Percentiles rank a stretch among this genome's conserved stretches.
Evolutionary conservation across 371 early-diverging fungal genomes (phyloP).

Genomic region (Sporodiniella umbellata): DNA sequence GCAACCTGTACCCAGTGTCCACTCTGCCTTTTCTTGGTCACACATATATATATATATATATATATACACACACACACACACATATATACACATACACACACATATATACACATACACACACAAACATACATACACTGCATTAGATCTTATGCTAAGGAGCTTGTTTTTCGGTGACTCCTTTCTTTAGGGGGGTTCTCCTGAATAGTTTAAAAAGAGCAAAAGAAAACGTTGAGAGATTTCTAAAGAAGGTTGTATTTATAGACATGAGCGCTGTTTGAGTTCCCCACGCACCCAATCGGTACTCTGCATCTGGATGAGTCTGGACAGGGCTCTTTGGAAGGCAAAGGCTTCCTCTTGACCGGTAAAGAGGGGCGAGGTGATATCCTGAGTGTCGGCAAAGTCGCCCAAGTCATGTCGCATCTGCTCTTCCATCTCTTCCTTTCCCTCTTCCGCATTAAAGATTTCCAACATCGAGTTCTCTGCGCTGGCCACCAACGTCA

Average conservation of each 20-base stretch:
- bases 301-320: conserved; percentile 90
- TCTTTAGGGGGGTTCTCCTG: too few species aligned
- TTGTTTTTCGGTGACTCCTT: too few species aligned
- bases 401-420: conserved; percentile 38
- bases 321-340: conserved; percentile 87
- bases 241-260: neutral
- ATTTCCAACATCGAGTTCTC: conserved; percentile 66
- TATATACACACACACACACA: too few species aligned
- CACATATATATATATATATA: too few species aligned
- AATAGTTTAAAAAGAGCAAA: too few species aligned
- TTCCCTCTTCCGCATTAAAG: conserved; percentile 59
- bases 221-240: neutral
- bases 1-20: too few species aligned
- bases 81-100: too few species aligned
- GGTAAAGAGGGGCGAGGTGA: conserved; percentile 68
- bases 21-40: too few species aligned
- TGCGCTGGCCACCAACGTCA: conserved; percentile 66
- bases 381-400: conserved; percentile 37
- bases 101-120: too few species aligned
- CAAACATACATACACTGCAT: too few species aligned
- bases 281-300: conserved; percentile 48
- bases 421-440: conserved; percentile 29
- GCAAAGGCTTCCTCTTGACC: conserved; percentile 96
- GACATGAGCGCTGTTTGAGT: neutral
- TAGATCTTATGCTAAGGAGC: too few species aligned